Evolutionary conservation across 1,284 basidiomycete genomes (phyloP).

Genomic region (Tetrapyrgos nigripes): DNA sequence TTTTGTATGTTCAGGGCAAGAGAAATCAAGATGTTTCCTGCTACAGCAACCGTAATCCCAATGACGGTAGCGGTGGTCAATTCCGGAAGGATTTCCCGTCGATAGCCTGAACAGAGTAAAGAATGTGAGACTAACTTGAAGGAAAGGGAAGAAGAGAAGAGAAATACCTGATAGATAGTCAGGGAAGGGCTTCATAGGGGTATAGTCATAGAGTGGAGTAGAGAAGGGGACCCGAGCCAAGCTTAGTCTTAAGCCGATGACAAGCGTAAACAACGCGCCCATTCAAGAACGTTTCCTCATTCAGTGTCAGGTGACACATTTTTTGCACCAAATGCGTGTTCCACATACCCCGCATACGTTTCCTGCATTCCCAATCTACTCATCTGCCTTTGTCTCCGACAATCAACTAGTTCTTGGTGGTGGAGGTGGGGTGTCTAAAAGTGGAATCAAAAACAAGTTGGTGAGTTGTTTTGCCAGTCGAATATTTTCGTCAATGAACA

Average conservation of each 20-base stretch:
- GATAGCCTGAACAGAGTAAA: not conserved
- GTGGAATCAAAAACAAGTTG: conserved; percentile 92
- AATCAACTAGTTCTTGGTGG: conserved; percentile 86
- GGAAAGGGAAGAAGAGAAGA: not conserved
- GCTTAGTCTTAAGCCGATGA: conserved; percentile 5
- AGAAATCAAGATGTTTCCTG: conserved; percentile 89
- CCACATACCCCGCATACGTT: conserved; percentile 81
- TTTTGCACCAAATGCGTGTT: conserved; percentile 65
- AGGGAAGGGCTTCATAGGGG: not conserved
- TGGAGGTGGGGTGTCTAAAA: conserved; percentile 83
- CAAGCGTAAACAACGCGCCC: conserved; percentile 3
- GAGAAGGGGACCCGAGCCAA: not conserved
- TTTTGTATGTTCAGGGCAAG: conserved; percentile 93
- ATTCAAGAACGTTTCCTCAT: conserved; percentile 8
- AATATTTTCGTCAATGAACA: conserved; percentile 11
- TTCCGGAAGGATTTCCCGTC: conserved; percentile 51
- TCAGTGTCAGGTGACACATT: no score
- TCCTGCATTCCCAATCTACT: conserved; percentile 86
- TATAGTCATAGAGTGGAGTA: not conserved
- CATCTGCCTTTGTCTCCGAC: conserved; percentile 80
- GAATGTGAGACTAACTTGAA: not conserved
- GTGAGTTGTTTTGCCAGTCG: conserved; percentile 52
- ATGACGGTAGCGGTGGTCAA: conserved; percentile 68
- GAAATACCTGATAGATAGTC: not conserved
- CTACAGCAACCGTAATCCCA: conserved; percentile 85